Conservation (phyloP, 2,329 filamentous ascomycete genomes). For the Fusarium decemcellulare region DNA sequence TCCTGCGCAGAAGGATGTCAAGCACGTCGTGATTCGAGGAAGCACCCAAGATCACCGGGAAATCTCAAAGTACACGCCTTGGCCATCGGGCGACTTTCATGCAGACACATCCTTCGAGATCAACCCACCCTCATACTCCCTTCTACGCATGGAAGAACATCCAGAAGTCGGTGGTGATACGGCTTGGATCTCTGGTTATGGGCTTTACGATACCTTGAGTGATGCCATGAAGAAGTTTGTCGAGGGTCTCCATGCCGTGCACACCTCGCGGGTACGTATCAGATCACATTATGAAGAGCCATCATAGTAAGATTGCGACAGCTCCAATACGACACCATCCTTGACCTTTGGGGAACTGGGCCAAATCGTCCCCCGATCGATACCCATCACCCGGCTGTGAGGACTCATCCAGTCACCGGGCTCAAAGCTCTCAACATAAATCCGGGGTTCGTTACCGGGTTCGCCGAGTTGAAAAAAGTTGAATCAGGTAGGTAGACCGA, state of each 20-base stretch:
- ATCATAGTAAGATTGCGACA: not conserved
- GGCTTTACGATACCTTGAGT: constrained; percentile 61
- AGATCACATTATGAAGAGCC: too few species aligned
- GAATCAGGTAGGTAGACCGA: constrained; percentile 57
- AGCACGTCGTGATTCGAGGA: constrained; percentile 60
- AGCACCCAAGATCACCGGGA: constrained; percentile 62
- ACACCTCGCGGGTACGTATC: constrained; percentile 53
- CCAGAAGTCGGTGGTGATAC: constrained; percentile 63
- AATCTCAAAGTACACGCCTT: constrained; percentile 57
- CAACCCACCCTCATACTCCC: constrained; percentile 64
- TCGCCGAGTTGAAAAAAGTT: constrained; percentile 63
- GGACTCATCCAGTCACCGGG: constrained; percentile 64
- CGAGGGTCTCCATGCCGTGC: constrained; percentile 60
- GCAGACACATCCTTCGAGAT: constrained; percentile 66
- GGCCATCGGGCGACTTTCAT: constrained; percentile 57
- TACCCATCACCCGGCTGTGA: constrained; percentile 62
- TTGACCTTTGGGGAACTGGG: constrained; percentile 21
- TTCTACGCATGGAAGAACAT: constrained; percentile 66
- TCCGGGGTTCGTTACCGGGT: constrained; percentile 61
- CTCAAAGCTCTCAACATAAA: constrained; percentile 63
- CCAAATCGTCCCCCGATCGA: constrained; percentile 59
- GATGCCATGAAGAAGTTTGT: constrained; percentile 58
- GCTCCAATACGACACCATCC: constrained; percentile 26
- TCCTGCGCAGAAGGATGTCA: constrained; percentile 56
- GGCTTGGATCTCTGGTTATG: constrained; percentile 62